Conservation (phyloP, 1,284 basidiomycete genomes). For the Apiotrichum sp. region DNA sequence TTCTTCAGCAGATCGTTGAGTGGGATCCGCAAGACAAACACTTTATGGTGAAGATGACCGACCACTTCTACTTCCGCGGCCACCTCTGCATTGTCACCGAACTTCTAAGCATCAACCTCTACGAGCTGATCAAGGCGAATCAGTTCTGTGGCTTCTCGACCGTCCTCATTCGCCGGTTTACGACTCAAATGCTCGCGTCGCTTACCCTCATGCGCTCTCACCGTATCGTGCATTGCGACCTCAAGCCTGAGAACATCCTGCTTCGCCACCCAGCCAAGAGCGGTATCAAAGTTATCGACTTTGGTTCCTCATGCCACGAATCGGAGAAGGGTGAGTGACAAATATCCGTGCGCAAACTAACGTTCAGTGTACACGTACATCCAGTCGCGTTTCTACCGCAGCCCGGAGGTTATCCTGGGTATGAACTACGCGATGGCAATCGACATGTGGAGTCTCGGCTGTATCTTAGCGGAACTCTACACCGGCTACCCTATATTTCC, state of each 20-base stretch:
- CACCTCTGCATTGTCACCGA: constrained; percentile 99
- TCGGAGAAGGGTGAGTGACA: constrained; percentile 83
- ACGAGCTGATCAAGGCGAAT: constrained; percentile 99
- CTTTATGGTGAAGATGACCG: constrained; percentile 96
- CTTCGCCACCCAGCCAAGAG: constrained; percentile 92
- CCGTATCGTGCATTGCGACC: constrained; percentile 97
- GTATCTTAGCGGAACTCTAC: constrained; percentile 93
- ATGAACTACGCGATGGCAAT: constrained; percentile 90
- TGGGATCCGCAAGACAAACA: constrained; percentile 98
- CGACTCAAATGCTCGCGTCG: constrained; percentile 87
- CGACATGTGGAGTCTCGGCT: constrained; percentile 98
- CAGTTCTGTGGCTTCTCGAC: constrained; percentile 96
- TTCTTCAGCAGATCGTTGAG: constrained; percentile 90
- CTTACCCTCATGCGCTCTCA: constrained; percentile 91
- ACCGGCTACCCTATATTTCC: constrained; percentile 99
- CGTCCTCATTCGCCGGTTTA: constrained; percentile 88
- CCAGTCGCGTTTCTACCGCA: constrained; percentile 96
- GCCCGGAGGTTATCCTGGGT: constrained; percentile 94
- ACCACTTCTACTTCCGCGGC: constrained; percentile 96
- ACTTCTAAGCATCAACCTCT: constrained; percentile 94
- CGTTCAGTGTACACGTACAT: constrained; percentile 96
- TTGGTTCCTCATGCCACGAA: constrained; percentile 97
- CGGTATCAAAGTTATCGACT: constrained; percentile 97
- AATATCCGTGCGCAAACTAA: not conserved
- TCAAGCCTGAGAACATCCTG: constrained; percentile 99